Evolutionary conservation across 768 basidiomycete genomes (phyloP), one percentile per base, ranked within the genome.

Genomic region (Kockovaella imperatae): DNA sequence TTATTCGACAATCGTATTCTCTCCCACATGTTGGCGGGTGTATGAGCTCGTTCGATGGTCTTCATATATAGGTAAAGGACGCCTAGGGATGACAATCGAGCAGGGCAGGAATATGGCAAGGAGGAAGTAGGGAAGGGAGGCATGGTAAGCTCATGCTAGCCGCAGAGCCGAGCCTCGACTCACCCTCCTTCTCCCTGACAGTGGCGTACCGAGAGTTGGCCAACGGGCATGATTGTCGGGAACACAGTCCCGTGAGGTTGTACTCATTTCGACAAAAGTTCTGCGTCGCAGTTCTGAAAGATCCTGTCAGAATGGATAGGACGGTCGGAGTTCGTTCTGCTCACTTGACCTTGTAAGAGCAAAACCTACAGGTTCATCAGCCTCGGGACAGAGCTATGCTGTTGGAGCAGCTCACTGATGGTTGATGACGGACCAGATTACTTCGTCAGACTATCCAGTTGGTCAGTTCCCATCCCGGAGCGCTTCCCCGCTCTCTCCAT

Each of bases 261-360:
- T 95, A 96, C 74, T 95, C 89, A 72, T 99, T 99, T 45, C 91
- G 77, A 74, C 95, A 97, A 75, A 99, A 97, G 69, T 95, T 96
- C 73, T 97, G 93, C 1, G 89, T 95, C 1, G 81, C 76, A 0
- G 93, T 93, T 72, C 90, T 93, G 69, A 8, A 15, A 26, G 6
- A 5, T 11, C 24, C 25, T 21, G 32, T 35, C 45, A 14, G 44
- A 47, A 4, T 28, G 24, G 5, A 39, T n/a, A 6, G 10, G 29
- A 17, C n/a, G 35, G 6, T 30, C 13, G 5, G 26, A 23, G 23
- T 20, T 18, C 13, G 17, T 17, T 13, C 14, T 3, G 76, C 87
- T 69, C 60, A 91, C 93, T 93, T 97, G 77, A 99, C 91, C 85
- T 96, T 97, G 74, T 93, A 99, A 0, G 93, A 95, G 76, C 95